phyloP scores from a whole-genome alignment of 2,329 filamentous ascomycete species.

The Phialophora chinensis region DNA sequence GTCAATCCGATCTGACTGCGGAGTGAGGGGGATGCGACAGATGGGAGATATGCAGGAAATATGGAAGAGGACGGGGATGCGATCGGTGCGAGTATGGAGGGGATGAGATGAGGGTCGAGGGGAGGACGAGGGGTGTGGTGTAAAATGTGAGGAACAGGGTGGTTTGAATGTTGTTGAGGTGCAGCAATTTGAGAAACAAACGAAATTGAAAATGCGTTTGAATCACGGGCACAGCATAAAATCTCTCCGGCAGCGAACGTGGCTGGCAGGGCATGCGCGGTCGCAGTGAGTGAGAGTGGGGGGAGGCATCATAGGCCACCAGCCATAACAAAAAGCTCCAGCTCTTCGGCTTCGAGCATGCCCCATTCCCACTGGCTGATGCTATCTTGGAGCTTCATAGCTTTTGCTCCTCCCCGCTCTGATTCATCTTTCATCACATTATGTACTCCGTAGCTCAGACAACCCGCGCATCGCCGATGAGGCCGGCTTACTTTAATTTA shows the following conservation, averaged over 20 bases:
- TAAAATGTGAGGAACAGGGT: constrained; percentile 15
- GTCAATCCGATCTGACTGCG: constrained; percentile 1
- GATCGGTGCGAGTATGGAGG: constrained; percentile 35
- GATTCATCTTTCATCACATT: neutral
- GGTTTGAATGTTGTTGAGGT: constrained; percentile 25
- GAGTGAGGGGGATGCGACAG: constrained; percentile 15
- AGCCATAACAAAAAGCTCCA: constrained; percentile 6
- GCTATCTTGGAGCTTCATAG: neutral
- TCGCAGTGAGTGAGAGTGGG: neutral
- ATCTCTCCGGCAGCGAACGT: constrained; percentile 4
- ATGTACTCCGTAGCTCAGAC: neutral
- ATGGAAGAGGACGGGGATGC: constrained; percentile 36
- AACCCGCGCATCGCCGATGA: constrained; percentile 2
- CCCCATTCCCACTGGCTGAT: constrained; percentile 8
- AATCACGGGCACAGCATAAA: constrained; percentile 16
- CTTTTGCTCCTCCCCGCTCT: neutral
- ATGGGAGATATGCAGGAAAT: constrained; percentile 27
- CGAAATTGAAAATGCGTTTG: constrained; percentile 31
- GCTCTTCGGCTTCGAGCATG: neutral
- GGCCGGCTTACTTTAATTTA: neutral
- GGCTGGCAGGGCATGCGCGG: constrained; percentile 8
- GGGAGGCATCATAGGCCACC: neutral
- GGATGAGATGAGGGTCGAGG: constrained; percentile 27
- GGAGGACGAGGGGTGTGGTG: constrained; percentile 25
- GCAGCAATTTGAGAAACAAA: constrained; percentile 31